Evolutionary conservation across 2,329 filamentous ascomycete genomes (phyloP).

Genomic region (Drechmeria coniospora): DNA sequence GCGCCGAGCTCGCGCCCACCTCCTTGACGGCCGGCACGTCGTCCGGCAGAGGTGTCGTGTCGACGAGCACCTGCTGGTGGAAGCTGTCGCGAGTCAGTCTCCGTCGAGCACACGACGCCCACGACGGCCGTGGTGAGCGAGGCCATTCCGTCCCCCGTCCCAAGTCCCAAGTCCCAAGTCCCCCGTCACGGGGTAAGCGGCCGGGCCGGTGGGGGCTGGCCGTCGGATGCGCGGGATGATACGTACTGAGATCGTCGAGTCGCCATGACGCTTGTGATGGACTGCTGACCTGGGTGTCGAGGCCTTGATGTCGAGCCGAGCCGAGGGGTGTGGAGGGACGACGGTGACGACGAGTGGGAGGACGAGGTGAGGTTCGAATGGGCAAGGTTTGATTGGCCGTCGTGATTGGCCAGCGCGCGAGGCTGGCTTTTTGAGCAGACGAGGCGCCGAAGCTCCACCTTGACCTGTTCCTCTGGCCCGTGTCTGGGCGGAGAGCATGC

Average conservation of each 20-base stretch:
- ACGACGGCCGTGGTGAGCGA: too few species aligned
- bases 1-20: constrained; percentile 83
- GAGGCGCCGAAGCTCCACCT: constrained; percentile 1
- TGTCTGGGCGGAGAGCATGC: too few species aligned
- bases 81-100: constrained; percentile 63
- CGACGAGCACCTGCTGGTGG: constrained; percentile 83
- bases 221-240: neutral
- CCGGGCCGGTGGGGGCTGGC: too few species aligned
- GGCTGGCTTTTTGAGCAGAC: constrained; percentile 12
- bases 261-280: constrained; percentile 21
- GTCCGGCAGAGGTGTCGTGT: constrained; percentile 88
- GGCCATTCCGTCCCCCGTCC: too few species aligned
- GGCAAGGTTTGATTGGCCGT: too few species aligned
- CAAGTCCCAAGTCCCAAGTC: too few species aligned
- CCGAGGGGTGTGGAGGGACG: constrained; percentile 12
- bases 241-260: constrained; percentile 27
- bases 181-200: too few species aligned
- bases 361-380: constrained; percentile 26
- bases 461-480: constrained; percentile 9
- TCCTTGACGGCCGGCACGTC: constrained; percentile 87
- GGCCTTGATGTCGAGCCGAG: constrained; percentile 8
- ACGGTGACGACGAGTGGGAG: constrained; percentile 1
- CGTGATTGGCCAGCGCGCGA: constrained; percentile 21
- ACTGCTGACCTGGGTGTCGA: constrained; percentile 10
- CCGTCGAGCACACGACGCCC: too few species aligned